phyloP scores from a whole-genome alignment of 176 grass and related monocot species.

The Avena atlantica region DNA sequence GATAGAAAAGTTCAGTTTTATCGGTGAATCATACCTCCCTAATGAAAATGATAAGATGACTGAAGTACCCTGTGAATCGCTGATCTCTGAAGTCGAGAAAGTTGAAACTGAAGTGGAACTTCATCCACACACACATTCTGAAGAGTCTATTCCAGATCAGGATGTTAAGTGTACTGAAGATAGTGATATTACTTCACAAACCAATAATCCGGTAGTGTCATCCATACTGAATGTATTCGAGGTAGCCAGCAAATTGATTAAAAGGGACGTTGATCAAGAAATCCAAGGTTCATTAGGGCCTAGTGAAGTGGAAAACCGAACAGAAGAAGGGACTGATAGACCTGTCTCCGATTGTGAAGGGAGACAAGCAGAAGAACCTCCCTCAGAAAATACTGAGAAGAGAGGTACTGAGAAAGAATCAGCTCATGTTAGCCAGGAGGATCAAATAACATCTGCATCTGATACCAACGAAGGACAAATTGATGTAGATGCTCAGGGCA shows the following conservation, averaged over 20 bases:
- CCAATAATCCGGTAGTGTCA: constrained; percentile 30
- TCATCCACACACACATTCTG: constrained; percentile 31
- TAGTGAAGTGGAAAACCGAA: constrained; percentile 31
- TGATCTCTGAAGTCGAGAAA: constrained; percentile 40
- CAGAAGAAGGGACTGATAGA: constrained; percentile 16
- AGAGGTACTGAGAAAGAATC: constrained; percentile 29
- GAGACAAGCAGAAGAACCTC: constrained; percentile 39
- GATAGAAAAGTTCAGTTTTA: constrained; percentile 57
- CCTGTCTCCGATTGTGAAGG: constrained; percentile 8
- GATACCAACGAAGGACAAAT: constrained; percentile 12
- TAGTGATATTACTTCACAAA: constrained; percentile 37
- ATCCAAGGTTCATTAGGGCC: constrained; percentile 22
- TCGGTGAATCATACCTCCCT: constrained; percentile 33
- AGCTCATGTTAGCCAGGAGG: constrained; percentile 26
- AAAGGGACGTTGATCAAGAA: constrained; percentile 56
- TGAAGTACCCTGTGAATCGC: constrained; percentile 6
- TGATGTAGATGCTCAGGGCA: constrained; percentile 32
- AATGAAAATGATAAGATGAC: constrained; percentile 32
- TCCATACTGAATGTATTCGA: constrained; percentile 45
- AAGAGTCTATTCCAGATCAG: constrained; percentile 37
- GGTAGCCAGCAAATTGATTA: constrained; percentile 45
- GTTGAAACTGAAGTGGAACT: constrained; percentile 25
- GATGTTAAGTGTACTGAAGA: constrained; percentile 38
- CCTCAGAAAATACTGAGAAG: constrained; percentile 42
- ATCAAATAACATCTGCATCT: constrained; percentile 29